Conservation (phyloP, 352 stramenopile species). For the Pythium inflatum region DNA sequence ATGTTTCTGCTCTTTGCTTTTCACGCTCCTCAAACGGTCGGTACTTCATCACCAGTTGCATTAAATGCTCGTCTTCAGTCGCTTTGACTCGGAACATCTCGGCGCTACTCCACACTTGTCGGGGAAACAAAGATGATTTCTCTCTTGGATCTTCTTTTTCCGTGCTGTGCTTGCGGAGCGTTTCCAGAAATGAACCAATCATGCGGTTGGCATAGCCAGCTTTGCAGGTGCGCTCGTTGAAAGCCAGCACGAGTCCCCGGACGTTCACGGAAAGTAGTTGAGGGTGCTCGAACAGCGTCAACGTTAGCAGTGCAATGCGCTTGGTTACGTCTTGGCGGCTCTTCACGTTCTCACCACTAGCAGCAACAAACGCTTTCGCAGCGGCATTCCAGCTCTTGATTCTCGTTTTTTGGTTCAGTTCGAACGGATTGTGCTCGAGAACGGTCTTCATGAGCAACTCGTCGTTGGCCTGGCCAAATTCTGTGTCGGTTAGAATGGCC, state of each 20-base stretch:
- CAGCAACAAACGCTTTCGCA: not conserved
- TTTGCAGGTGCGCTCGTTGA: not conserved
- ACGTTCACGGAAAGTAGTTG: not conserved
- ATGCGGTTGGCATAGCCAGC: not conserved
- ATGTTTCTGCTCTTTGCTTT: not conserved
- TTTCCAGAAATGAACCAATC: not conserved
- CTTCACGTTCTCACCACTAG: not conserved
- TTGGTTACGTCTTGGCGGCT: not conserved
- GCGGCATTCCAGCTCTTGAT: not conserved
- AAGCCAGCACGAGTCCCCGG: not conserved
- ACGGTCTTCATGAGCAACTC: not conserved
- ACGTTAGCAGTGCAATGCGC: not conserved
- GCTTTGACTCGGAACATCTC: not conserved
- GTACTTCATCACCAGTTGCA: not conserved
- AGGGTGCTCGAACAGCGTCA: not conserved
- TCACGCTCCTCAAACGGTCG: not conserved
- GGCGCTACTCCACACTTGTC: no score
- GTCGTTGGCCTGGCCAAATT: no score
- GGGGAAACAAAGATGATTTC: no score
- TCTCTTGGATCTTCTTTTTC: no score
- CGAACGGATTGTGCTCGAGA: not conserved
- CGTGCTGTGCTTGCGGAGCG: not conserved
- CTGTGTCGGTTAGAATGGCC: not conserved
- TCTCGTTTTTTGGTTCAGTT: not conserved
- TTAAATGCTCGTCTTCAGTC: not conserved